Percentiles rank a stretch among this genome's conserved stretches.
phyloP scores from a whole-genome alignment of 1,284 basidiomycete genomes.

The Tetrapyrgos nigripes region DNA sequence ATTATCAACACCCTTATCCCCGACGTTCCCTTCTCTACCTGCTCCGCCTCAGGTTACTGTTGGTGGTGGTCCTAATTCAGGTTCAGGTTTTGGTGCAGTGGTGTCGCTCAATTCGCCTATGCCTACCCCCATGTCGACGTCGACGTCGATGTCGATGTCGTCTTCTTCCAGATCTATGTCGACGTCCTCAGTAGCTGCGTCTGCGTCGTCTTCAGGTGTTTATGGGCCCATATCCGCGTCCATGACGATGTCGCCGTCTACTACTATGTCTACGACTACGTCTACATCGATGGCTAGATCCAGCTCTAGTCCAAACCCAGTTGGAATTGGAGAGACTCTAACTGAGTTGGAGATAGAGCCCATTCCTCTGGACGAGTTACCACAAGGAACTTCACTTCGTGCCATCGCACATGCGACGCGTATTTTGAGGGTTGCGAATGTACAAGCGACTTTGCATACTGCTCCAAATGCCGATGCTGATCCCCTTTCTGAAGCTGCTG shows the following conservation, averaged over 20 bases:
- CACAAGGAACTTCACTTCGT: constrained; percentile 69
- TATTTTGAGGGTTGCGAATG: constrained; percentile 66
- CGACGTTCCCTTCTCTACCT: constrained; percentile 1
- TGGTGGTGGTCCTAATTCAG: neutral
- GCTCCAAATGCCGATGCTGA: neutral
- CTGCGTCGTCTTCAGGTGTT: neutral
- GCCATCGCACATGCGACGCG: constrained; percentile 88
- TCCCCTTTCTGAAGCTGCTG: too few relatives aligned
- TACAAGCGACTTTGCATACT: neutral
- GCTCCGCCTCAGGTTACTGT: constrained; percentile 5
- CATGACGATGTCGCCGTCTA: neutral
- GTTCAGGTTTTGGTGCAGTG: too few relatives aligned
- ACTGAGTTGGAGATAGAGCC: neutral
- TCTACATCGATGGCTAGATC: too few relatives aligned
- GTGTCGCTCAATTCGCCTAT: too few relatives aligned
- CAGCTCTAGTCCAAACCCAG: neutral
- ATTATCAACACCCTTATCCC: neutral
- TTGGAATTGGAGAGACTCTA: neutral
- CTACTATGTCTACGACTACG: neutral
- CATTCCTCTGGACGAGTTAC: constrained; percentile 34
- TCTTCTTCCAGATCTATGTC: neutral
- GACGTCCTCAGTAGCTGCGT: neutral
- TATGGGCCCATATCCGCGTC: too few relatives aligned
- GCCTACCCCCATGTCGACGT: too few relatives aligned
- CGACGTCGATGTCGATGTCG: neutral